These are phyloP conservation scores for Dactylonectria estremocensis DNA, from an alignment of 2,329 filamentous ascomycete genomes.

Conservation along the genomic window DNA sequence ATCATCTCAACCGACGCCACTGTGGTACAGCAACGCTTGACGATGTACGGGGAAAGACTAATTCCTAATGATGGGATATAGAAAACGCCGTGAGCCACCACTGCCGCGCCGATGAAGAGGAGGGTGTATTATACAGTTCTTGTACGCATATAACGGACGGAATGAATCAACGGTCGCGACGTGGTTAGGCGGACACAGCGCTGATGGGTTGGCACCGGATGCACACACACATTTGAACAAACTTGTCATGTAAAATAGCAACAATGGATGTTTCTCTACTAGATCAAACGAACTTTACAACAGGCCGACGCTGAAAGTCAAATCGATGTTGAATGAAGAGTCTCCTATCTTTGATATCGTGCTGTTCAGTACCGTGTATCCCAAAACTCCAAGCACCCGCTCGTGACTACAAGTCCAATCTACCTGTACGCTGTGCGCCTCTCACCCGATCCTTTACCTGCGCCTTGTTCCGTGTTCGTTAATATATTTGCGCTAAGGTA, in stretches of 20 bases:
- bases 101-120: conserved; percentile 11
- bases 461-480: conserved; percentile 10
- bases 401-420: conserved; percentile 15
- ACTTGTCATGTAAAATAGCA: conserved; percentile 1
- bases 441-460: conserved; percentile 8
- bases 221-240: not conserved
- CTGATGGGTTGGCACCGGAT: not conserved
- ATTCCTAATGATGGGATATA: conserved; percentile 28
- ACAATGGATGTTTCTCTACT: conserved; percentile 36
- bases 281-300: conserved; percentile 38
- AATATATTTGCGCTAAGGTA: conserved; percentile 16
- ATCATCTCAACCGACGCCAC: not conserved
- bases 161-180: conserved; percentile 19
- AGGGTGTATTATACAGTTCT: conserved; percentile 46
- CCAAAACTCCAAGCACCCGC: conserved; percentile 20
- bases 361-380: not conserved
- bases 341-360: not conserved
- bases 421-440: conserved; percentile 25
- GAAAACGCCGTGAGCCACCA: conserved; percentile 19
- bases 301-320: conserved; percentile 3
- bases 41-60: not conserved
- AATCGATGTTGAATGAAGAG: conserved; percentile 6
- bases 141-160: conserved; percentile 39
- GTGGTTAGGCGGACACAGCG: conserved; percentile 16
- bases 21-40: not conserved